Evolutionary conservation across 345 rosid genomes (phyloP).

Genomic region (Eucalyptus guilfoylei): DNA sequence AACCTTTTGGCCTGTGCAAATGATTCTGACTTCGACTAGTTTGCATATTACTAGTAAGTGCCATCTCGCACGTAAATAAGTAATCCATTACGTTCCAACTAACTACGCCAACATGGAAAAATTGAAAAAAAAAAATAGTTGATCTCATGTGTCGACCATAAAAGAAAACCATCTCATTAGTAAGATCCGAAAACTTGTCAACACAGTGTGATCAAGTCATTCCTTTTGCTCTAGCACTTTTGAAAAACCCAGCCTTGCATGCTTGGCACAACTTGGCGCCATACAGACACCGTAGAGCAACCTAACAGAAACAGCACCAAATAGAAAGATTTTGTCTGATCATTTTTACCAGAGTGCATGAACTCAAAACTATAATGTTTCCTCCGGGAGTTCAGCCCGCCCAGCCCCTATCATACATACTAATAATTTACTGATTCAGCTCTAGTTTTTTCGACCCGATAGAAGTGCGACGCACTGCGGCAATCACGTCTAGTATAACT

Average conservation of each 20-base stretch:
- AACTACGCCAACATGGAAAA: not conserved
- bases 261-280: no score
- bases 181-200: not conserved
- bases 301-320: not conserved
- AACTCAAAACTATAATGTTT: no score
- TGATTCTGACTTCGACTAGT: not conserved
- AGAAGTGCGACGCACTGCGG: fast-evolving
- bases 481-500: not conserved
- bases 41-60: not conserved
- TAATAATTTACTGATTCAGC: not conserved
- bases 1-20: not conserved
- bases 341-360: not conserved
- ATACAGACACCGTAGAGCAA: not conserved
- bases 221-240: not conserved
- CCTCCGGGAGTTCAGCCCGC: not conserved
- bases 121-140: not conserved
- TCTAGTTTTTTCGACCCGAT: not conserved
- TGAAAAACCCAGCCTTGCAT: not conserved
- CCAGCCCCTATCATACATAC: not conserved
- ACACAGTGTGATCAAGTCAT: not conserved
- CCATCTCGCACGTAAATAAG: not conserved
- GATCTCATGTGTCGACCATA: not conserved
- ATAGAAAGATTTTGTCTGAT: not conserved
- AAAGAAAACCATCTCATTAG: not conserved
- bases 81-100: not conserved